These are phyloP conservation scores for Monoraphidium neglectum DNA, from an alignment of 139 green algal species.

Conservation along the genomic window DNA sequence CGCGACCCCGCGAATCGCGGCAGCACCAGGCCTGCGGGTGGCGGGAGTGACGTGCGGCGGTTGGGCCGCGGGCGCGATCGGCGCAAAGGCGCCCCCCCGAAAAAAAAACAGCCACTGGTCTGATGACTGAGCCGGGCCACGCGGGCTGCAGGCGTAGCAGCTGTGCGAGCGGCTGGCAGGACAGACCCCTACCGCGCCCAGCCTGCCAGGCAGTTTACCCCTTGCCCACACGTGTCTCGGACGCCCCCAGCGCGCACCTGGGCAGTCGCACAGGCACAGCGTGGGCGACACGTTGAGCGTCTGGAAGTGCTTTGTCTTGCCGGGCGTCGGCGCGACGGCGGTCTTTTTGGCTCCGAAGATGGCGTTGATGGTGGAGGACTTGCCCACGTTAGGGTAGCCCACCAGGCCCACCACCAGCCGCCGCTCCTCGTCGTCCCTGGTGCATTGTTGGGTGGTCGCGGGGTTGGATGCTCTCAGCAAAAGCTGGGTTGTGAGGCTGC, in stretches of 20 bases:
- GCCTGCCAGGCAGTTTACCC: too few species aligned
- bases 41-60: too few species aligned
- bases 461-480: too few species aligned
- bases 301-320: slow-evolving; percentile 99
- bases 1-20: slow-evolving; percentile 87
- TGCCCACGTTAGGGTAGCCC: slow-evolving; percentile 99
- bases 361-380: slow-evolving; percentile 91
- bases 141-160: neutral
- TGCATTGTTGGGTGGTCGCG: too few species aligned
- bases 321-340: slow-evolving; percentile 91
- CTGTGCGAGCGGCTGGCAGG: neutral
- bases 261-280: slow-evolving; percentile 91
- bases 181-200: too few species aligned
- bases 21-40: slow-evolving; percentile 84
- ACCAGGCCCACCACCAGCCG: slow-evolving; percentile 86
- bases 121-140: too few species aligned
- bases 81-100: too few species aligned
- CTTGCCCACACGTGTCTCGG: too few species aligned
- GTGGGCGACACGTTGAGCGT: slow-evolving; percentile 83
- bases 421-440: slow-evolving; percentile 16
- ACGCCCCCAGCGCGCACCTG: slow-evolving; percentile 49
- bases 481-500: too few species aligned
- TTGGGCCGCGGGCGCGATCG: too few species aligned
- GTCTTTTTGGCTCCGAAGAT: slow-evolving; percentile 97
- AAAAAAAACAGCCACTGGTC: too few species aligned